A percentile compares a stretch with the other conserved stretches of the same genome.
Conservation (phyloP, 2,329 filamentous ascomycete species). For the Fusarium nanum region DNA sequence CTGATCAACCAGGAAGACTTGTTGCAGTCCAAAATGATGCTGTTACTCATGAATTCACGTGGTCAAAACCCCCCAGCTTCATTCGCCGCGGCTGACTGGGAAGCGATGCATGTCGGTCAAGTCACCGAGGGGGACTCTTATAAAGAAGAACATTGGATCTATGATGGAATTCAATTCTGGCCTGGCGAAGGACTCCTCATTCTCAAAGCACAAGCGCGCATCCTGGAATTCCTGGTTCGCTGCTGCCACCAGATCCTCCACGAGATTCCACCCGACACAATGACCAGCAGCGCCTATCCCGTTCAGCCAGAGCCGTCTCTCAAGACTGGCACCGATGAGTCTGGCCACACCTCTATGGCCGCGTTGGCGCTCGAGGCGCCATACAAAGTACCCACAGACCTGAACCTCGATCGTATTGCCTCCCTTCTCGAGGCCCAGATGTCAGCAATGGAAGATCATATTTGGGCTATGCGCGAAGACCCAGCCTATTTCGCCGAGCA, state of each 20-base stretch:
- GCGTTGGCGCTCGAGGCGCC: conserved; percentile 61
- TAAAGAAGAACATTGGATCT: too few relatives aligned
- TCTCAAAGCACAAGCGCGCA: conserved; percentile 62
- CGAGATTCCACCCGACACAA: conserved; percentile 55
- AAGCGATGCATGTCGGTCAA: conserved; percentile 48
- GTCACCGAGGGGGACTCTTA: conserved; percentile 40
- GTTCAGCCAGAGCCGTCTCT: conserved; percentile 54
- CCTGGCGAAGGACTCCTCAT: conserved; percentile 62
- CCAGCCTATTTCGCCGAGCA: conserved; percentile 65
- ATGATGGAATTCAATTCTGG: conserved; percentile 51
- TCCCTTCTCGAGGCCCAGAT: conserved; percentile 54
- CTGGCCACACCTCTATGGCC: conserved; percentile 40
- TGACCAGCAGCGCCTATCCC: conserved; percentile 46
- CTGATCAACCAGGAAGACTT: conserved; percentile 70
- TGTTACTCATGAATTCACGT: conserved; percentile 64
- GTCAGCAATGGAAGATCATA: conserved; percentile 62
- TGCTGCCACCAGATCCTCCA: conserved; percentile 62
- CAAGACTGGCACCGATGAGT: conserved; percentile 45
- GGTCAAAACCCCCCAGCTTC: conserved; percentile 58
- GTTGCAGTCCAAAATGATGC: conserved; percentile 54
- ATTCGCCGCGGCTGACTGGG: conserved; percentile 61
- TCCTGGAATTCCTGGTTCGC: conserved; percentile 61
- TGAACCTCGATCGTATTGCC: conserved; percentile 60
- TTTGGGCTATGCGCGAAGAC: conserved; percentile 68
- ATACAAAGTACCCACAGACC: conserved; percentile 60